Base-by-base conservation (phyloP, 2,329 filamentous ascomycete species). In the Knufia fluminis region DNA sequence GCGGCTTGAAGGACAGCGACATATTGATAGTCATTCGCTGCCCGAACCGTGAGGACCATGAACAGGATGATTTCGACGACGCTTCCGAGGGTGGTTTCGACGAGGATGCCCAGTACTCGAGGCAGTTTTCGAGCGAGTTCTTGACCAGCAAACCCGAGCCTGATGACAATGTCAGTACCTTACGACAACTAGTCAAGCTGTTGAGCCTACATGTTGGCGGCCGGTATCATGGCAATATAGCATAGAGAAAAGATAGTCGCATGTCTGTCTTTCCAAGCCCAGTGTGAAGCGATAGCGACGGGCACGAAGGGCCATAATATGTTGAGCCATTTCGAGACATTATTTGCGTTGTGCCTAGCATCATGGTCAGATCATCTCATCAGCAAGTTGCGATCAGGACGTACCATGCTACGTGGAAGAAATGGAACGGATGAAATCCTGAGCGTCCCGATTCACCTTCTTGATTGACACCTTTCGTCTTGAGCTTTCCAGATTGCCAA, bases 31-130 rank as follows among this genome's bases (percentile, higher is more conserved):
- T 35, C 9, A 14, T 20, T 14, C 7, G 20, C 22, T 23, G 38
- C 38, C 22, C 39, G 38, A 54, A 69, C 67, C 41, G 92, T 73
- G 39, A 94, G 69, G 2, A 90, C 77, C 71, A 91, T 83, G 67
- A 94, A 92, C 24, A 94, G 70, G 41, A 94, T 78, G 50, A 94
- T 83, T 62, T 94, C 87, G 46, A 92, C 86, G 8, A 89, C 68
- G 0, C 85, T 86, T 2, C 84, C 85, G 46, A 89, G 65, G 0
- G 72, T 72, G 1, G 73, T 77, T 58, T 79, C 76, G 8, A 77
- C 54, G 38, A 72, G 51, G 6, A 68, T 60, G 19, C 66, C 66
- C 43, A 82, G 66, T 7, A 87, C 84, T 60, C 86, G 86, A 26
- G 84, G 85, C 50, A 91, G 67, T 67, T 91, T 91, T 52, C 82